Conservation (phyloP, 805 yeast genomes). For the Yueomyces sp. region DNA sequence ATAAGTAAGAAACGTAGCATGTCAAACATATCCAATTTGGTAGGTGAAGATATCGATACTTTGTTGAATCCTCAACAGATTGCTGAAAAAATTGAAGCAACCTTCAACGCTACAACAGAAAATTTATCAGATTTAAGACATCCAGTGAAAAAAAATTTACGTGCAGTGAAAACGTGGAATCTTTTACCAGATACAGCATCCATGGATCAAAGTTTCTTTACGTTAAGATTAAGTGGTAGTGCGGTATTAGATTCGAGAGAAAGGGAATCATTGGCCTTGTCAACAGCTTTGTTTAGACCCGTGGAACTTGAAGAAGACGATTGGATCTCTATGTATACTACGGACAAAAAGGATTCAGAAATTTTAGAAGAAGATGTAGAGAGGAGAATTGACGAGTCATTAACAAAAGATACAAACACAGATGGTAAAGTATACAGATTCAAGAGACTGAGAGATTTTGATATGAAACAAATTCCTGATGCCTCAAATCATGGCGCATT, state of each 20-base stretch:
- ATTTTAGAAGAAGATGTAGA: slow-evolving; percentile 30
- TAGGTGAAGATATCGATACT: slow-evolving; percentile 14
- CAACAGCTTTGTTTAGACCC: slow-evolving; percentile 61
- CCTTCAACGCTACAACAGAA: slow-evolving; percentile 50
- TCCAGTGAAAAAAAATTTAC: slow-evolving; percentile 62
- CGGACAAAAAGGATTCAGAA: slow-evolving; percentile 31
- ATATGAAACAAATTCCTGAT: slow-evolving; percentile 40
- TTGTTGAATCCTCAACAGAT: slow-evolving; percentile 16
- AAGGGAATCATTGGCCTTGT: slow-evolving; percentile 25
- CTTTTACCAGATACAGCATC: slow-evolving; percentile 84
- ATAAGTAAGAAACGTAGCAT: slow-evolving; percentile 12
- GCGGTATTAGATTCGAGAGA: slow-evolving; percentile 30
- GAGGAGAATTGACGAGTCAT: slow-evolving; percentile 17
- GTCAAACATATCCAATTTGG: background rate
- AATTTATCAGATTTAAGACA: slow-evolving; percentile 43
- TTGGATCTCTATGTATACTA: slow-evolving; percentile 61
- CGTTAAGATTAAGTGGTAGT: slow-evolving; percentile 47
- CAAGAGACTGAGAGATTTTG: slow-evolving; percentile 65
- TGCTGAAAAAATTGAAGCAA: slow-evolving; percentile 45
- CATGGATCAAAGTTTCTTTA: slow-evolving; percentile 63
- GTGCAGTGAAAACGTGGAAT: slow-evolving; percentile 68
- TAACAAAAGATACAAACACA: slow-evolving; percentile 26
- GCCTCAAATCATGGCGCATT: slow-evolving; percentile 3
- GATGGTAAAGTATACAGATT: slow-evolving; percentile 43
- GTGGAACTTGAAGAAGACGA: slow-evolving; percentile 56